Conservation (phyloP, 371 early-diverging fungal genomes). For the Gilbertella persicaria region DNA sequence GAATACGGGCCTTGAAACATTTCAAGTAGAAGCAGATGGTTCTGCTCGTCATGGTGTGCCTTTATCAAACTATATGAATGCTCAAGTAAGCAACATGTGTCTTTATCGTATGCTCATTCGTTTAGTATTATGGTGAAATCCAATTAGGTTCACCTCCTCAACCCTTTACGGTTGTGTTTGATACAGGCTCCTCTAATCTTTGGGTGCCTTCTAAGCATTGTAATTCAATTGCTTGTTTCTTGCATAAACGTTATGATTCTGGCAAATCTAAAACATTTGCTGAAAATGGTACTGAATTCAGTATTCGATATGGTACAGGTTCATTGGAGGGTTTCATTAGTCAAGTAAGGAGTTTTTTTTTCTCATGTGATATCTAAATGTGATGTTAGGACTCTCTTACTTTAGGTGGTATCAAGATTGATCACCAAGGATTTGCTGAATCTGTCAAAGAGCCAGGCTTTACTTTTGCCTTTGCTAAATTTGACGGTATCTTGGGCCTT, state of each 20-base stretch:
- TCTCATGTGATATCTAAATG: too few species aligned
- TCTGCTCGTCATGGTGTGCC: slow-evolving; percentile 74
- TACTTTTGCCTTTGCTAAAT: slow-evolving; percentile 83
- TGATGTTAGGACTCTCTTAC: slow-evolving; percentile 77
- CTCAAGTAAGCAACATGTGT: slow-evolving; percentile 58
- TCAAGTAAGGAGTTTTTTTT: too few species aligned
- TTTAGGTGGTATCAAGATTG: slow-evolving; percentile 69
- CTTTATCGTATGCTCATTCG: neutral
- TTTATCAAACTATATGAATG: slow-evolving; percentile 90
- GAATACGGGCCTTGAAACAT: slow-evolving; percentile 36
- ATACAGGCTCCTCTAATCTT: slow-evolving; percentile 93
- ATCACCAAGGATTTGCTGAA: slow-evolving; percentile 85
- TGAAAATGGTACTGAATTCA: slow-evolving; percentile 89
- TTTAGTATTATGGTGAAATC: slow-evolving; percentile 86
- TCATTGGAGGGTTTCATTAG: slow-evolving; percentile 91
- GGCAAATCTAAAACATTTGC: slow-evolving; percentile 67
- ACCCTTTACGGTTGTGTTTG: slow-evolving; percentile 92
- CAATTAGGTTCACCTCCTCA: slow-evolving; percentile 87
- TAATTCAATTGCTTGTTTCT: slow-evolving; percentile 87
- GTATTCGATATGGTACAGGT: slow-evolving; percentile 91
- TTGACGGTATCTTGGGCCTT: slow-evolving; percentile 93
- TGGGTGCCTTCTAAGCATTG: slow-evolving; percentile 98
- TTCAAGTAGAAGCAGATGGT: slow-evolving; percentile 54
- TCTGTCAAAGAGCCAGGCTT: slow-evolving; percentile 89
- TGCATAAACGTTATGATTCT: slow-evolving; percentile 86